Evolutionary conservation across 2,329 filamentous ascomycete species (phyloP).

Genomic region (Beauveria pseudobassiana): DNA sequence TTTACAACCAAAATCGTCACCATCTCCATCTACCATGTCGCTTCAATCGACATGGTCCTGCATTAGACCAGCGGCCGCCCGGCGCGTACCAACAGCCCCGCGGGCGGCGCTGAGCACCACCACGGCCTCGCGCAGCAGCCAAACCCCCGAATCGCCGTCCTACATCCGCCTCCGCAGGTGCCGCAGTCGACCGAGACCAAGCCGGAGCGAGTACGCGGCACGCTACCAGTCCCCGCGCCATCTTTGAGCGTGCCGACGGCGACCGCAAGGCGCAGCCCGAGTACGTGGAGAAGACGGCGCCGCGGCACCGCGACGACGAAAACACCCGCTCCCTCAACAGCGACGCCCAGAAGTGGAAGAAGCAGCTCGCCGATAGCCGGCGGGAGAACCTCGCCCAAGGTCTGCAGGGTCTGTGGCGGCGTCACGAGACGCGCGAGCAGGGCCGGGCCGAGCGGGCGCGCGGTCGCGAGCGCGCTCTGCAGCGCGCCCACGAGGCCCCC

Average conservation of each 20-base stretch:
- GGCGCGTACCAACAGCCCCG: constrained; percentile 19
- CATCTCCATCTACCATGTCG: constrained; percentile 20
- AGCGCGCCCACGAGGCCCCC: constrained; percentile 48
- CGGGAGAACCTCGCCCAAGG: constrained; percentile 66
- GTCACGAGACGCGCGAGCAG: constrained; percentile 45
- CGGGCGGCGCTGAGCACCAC: constrained; percentile 28
- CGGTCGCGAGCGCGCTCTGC: constrained; percentile 39
- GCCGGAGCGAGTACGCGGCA: constrained; percentile 56
- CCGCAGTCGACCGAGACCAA: constrained; percentile 57
- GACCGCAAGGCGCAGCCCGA: constrained; percentile 51
- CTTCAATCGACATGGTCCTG: constrained; percentile 18
- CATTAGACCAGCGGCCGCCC: constrained; percentile 20
- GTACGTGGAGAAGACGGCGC: constrained; percentile 56
- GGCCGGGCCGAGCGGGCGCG: constrained; percentile 31
- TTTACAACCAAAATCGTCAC: background rate
- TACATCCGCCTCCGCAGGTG: constrained; percentile 73
- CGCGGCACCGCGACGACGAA: constrained; percentile 37
- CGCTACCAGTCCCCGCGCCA: constrained; percentile 70
- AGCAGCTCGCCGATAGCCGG: constrained; percentile 62
- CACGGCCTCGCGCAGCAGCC: constrained; percentile 32
- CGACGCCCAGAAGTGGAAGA: constrained; percentile 53
- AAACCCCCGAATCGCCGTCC: constrained; percentile 68
- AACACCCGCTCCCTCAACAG: constrained; percentile 25
- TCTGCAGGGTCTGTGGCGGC: constrained; percentile 59
- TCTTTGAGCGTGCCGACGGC: constrained; percentile 58